phyloP scores from a whole-genome alignment of 345 rosid species.

The Combretum micranthum region DNA sequence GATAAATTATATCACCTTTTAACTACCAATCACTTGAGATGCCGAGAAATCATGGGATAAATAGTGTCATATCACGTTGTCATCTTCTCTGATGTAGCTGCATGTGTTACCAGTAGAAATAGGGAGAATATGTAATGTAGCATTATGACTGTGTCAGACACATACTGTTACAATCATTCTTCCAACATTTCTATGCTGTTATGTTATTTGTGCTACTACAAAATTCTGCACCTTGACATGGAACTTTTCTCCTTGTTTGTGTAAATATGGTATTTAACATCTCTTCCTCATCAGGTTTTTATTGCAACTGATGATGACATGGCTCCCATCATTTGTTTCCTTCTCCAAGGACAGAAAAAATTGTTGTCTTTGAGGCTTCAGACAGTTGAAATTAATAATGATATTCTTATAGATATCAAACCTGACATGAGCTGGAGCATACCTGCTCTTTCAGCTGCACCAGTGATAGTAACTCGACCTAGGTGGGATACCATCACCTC shows the following conservation, averaged over 20 bases:
- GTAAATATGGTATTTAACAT: slow-evolving; percentile 9
- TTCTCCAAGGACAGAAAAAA: slow-evolving; percentile 80
- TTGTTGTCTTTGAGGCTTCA: slow-evolving; percentile 81
- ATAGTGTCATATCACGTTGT: too few relatives aligned
- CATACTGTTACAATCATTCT: too few relatives aligned
- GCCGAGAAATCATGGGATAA: too few relatives aligned
- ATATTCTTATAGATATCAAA: slow-evolving; percentile 60
- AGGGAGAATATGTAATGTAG: too few relatives aligned
- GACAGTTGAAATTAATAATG: slow-evolving; percentile 67
- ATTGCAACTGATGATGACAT: slow-evolving; percentile 78
- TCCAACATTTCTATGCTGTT: too few relatives aligned
- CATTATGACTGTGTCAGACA: too few relatives aligned
- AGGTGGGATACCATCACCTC: slow-evolving; percentile 33
- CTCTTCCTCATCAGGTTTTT: slow-evolving; percentile 55
- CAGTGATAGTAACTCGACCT: slow-evolving; percentile 75
- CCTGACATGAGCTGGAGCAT: slow-evolving; percentile 92
- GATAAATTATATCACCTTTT: too few relatives aligned
- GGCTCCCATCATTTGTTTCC: slow-evolving; percentile 74
- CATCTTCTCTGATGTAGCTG: too few relatives aligned
- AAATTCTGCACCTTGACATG: neutral
- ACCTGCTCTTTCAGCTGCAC: slow-evolving; percentile 82
- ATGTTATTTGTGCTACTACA: too few relatives aligned
- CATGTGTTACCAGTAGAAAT: too few relatives aligned
- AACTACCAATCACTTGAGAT: too few relatives aligned
- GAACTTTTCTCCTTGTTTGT: slow-evolving; percentile 11